Evolutionary conservation across 805 yeast genomes (phyloP).

Genomic region (Suhomyces kilbournensis): DNA sequence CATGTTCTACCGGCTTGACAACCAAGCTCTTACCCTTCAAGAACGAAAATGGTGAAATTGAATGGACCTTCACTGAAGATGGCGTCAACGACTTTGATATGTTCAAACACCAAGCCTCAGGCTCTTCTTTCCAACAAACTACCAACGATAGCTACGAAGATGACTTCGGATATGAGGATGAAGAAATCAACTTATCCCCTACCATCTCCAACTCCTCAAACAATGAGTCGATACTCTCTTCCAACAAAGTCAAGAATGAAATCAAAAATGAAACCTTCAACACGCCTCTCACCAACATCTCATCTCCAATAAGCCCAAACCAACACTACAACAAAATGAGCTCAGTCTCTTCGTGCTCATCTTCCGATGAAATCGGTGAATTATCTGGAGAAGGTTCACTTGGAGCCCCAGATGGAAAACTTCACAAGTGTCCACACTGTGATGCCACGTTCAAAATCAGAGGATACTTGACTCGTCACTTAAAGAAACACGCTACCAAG

Average conservation of each 20-base stretch:
- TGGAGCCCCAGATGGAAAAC: conserved; percentile 15
- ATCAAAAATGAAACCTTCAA: conserved; percentile 14
- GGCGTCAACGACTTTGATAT: conserved; percentile 24
- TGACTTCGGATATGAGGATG: conserved; percentile 8
- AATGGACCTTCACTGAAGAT: conserved; percentile 54
- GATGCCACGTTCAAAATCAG: conserved; percentile 48
- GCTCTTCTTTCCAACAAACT: not conserved
- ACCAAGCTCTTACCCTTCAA: conserved; percentile 51
- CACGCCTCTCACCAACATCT: conserved; percentile 31
- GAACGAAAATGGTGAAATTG: conserved; percentile 53
- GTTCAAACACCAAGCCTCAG: conserved; percentile 15
- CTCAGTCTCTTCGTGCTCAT: conserved; percentile 4
- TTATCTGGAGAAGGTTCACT: conserved; percentile 6
- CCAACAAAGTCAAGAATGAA: conserved; percentile 7
- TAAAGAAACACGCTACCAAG: conserved; percentile 48
- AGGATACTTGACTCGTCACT: conserved; percentile 54
- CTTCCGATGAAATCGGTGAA: conserved; percentile 13
- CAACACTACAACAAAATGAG: conserved; percentile 6
- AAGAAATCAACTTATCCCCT: conserved; percentile 27
- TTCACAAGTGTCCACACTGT: conserved; percentile 48
- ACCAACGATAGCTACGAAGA: not conserved
- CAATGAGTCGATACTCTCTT: conserved; percentile 28
- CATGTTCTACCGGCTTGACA: conserved; percentile 51
- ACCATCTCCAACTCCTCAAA: conserved; percentile 36
- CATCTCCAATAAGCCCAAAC: conserved; percentile 25